Base-by-base conservation (phyloP, 2,329 filamentous ascomycete genomes). In the Neofusicoccum sp. region DNA sequence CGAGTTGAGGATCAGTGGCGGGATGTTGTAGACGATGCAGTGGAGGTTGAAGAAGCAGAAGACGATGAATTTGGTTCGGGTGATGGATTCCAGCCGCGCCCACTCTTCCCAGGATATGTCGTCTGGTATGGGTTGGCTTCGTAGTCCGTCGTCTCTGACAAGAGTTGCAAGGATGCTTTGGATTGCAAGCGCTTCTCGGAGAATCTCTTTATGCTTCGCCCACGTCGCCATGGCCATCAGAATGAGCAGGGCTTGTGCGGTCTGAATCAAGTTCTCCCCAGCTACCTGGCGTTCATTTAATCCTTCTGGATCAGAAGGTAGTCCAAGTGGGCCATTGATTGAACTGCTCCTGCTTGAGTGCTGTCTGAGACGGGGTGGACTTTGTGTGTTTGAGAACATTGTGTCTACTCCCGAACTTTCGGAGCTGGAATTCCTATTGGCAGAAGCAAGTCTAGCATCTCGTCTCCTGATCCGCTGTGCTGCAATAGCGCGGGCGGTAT, bases 211-310 rank as follows among this genome's bases (percentile, higher is more conserved):
- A 65, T 86, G 85, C 67, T 82, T 81, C 60, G 84, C 83, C 85
- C 85, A 87, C 0, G 84, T 86, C 11, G 84, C 84, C 70, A 85
- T 83, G 0, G 84, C 84, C 62, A 85, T 86, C n/a, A 87, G 79
- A 1, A 89, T 72, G 0, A 89, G 74, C 1, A 89, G 78, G 3
- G 87, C 84, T 68, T 89, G 87, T 2, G 88, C 88, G 0, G 86
- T 89, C 70, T 89, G 87, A 48, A 89, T 89, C 1, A 76, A 70
- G 56, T 75, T 71, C 54, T 73, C 71, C 29, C 64, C 67, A 16
- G 62, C 29, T 2, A 56, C 31, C 41, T 60, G 59, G 16, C 47
- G n/a, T 36, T 72, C 69, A n/a, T n/a, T n/a, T n/a, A n/a, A n/a
- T n/a, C n/a, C n/a, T n/a, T n/a, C n/a, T 7, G 61, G 33, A 4